Base-by-base conservation (phyloP, 257 asterid genomes). In the Ehretia macrophylla region DNA sequence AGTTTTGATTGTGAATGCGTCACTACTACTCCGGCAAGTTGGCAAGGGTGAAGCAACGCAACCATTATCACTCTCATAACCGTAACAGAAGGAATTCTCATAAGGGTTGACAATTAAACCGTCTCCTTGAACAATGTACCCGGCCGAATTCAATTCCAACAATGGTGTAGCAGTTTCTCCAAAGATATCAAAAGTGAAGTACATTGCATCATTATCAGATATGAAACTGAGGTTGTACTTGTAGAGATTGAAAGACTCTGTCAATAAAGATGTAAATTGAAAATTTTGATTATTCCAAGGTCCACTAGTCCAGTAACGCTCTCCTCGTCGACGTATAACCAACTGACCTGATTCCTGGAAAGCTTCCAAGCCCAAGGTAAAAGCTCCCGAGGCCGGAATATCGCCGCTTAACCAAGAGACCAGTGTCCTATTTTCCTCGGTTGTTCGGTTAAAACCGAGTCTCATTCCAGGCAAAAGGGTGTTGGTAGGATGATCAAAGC, bases 81-180 rank as follows among this genome's bases (percentile, higher is more conserved):
- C 75, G 18, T 69, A 62, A 50, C 75, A 69, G 18, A 69, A 69
- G n/a, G n/a, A n/a, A n/a, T n/a, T n/a, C n/a, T n/a, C n/a, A 17
- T 37, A 39, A 37, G 60, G 17, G 32, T 14, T 50, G 19, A 79
- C n/a, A n/a, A n/a, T 69, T 8, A 77, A 77, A 5, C 76, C 67
- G 57, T 55, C 56, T 27, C 69, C 39, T 62, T 9, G 55, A 32
- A 19, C 35, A 55, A 61, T 9, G 32, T 10, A 46, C 40, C 74
- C 74, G 5, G 21, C 14, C 13, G 74, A 59, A 17, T 11, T 8
- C 56, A 69, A 57, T 8, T 20, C 14, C 42, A 62, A 44, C 64
- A 38, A 62, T 9, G 60, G 19, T 22, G 37, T 46, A 61, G 11
- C 44, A 38, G 44, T 51, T 10, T 11, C 1, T 14, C 53, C 65